Conservation (phyloP, 768 basidiomycete species). For the Guyanaporus albipodus region DNA sequence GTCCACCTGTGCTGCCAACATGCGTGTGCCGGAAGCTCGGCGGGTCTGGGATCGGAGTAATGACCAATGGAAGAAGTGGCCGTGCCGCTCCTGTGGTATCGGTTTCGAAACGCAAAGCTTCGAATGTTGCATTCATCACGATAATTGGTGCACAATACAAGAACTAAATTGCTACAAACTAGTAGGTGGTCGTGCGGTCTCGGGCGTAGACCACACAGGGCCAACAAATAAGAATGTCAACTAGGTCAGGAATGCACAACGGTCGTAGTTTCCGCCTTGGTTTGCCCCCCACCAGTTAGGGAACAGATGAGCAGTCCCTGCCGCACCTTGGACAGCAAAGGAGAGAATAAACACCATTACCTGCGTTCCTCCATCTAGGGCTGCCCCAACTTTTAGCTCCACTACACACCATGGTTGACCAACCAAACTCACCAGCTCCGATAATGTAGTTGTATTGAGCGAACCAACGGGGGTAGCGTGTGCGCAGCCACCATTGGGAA, state of each 20-base stretch:
- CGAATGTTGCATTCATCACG: too few relatives aligned
- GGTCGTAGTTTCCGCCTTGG: slow-evolving; percentile 41
- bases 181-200: neutral
- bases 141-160: too few relatives aligned
- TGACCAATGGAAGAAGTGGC: slow-evolving; percentile 7
- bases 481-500: slow-evolving; percentile 59
- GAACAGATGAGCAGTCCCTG: slow-evolving; percentile 46
- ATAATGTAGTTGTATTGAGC: slow-evolving; percentile 63
- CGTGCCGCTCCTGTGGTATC: too few relatives aligned
- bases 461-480: slow-evolving; percentile 62
- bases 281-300: slow-evolving; percentile 59
- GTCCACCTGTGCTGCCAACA: too few relatives aligned
- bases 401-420: neutral
- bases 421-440: slow-evolving; percentile 45
- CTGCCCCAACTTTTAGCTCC: slow-evolving; percentile 11
- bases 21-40: too few relatives aligned
- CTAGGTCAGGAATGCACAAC: slow-evolving; percentile 21
- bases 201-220: neutral
- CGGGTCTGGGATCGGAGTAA: too few relatives aligned
- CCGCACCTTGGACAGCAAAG: slow-evolving; percentile 49
- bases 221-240: neutral
- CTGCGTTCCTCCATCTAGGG: slow-evolving; percentile 39
- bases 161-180: too few relatives aligned
- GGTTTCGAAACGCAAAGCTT: too few relatives aligned
- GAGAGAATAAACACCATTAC: slow-evolving; percentile 56